phyloP scores from a whole-genome alignment of 331 rosid genomes.

The Saraca asoca region DNA sequence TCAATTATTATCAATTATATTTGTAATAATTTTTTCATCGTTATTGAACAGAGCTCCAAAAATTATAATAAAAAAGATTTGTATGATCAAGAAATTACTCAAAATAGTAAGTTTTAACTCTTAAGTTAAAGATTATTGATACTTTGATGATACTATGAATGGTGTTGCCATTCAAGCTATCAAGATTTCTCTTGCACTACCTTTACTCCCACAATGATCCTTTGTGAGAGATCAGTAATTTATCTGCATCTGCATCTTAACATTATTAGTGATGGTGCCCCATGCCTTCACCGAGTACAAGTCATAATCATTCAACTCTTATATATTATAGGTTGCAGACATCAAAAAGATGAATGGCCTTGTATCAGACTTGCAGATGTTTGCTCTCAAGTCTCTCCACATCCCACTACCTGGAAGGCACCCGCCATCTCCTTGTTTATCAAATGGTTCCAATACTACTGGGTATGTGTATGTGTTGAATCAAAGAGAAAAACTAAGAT shows the following conservation, averaged over 20 bases:
- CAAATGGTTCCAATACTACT: slow-evolving; percentile 52
- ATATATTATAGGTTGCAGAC: slow-evolving; percentile 62
- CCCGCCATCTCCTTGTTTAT: slow-evolving; percentile 73
- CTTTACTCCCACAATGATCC: neutral
- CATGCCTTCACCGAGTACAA: too few relatives aligned
- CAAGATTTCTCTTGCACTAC: neutral
- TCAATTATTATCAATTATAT: too few relatives aligned
- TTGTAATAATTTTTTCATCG: too few relatives aligned
- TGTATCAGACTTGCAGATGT: slow-evolving; percentile 86
- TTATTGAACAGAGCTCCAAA: too few relatives aligned
- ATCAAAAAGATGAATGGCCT: slow-evolving; percentile 77
- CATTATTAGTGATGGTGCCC: neutral
- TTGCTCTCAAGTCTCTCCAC: slow-evolving; percentile 74
- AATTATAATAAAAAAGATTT: too few relatives aligned
- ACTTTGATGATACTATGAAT: too few relatives aligned
- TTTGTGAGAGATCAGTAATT: slow-evolving; percentile 8
- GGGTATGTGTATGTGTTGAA: slow-evolving; percentile 48
- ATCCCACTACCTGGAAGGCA: slow-evolving; percentile 90
- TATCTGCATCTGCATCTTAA: neutral
- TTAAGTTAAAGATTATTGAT: too few relatives aligned
- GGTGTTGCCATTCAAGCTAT: too few relatives aligned
- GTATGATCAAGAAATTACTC: too few relatives aligned
- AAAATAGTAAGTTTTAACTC: too few relatives aligned
- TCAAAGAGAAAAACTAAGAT: slow-evolving; percentile 7
- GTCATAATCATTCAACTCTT: too few relatives aligned